Base-by-base conservation (phyloP, 139 green algal species). In the Picochlorum sp. region DNA sequence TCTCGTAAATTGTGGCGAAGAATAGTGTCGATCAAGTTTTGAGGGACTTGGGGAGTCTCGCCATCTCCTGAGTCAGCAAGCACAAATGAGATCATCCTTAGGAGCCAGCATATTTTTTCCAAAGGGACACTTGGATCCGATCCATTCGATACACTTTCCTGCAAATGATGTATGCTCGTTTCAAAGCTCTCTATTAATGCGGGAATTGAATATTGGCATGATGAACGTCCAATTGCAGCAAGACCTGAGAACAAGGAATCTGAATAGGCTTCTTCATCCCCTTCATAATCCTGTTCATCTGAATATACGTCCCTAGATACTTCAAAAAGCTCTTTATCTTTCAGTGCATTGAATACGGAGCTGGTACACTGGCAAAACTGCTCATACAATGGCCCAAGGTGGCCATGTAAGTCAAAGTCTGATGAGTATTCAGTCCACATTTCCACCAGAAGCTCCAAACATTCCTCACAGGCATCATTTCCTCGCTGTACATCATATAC, bases 21-120 rank as follows among this genome's bases (percentile, higher is more conserved):
- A 49, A 63, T 77, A 34, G 76, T 62, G 3, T 71, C 65, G 15
- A 62, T n/a, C 8, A 95, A 56, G 4, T 75, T 14, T 30, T 82
- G 23, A 9, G 87, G 89, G 38, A 87, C 66, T 69, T 92, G 49
- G 0, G 90, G 89, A 6, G 74, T 88, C 74, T 97, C 90, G 0
- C 90, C 85, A 3, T 87, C 77, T 0, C 79, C 85, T 8, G 61
- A 66, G 58, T 97, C 90, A 14, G 90, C 90, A 30, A 97, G 59
- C 38, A 85, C 74, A 64, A 87, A 79, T 13, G 61, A 82, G 1
- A 74, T 66, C 73, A 87, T 75, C 23, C 75, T 66, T 32, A 84
- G n/a, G 49, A 95, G 56, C 82, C 82, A 93, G 64, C 80, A 84
- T 47, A 95, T 66, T 80, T 92, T 68, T 77, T 96, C 90, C 57